Base-by-base conservation (phyloP, 306 rosid species). In the Acacia acuminata region DNA sequence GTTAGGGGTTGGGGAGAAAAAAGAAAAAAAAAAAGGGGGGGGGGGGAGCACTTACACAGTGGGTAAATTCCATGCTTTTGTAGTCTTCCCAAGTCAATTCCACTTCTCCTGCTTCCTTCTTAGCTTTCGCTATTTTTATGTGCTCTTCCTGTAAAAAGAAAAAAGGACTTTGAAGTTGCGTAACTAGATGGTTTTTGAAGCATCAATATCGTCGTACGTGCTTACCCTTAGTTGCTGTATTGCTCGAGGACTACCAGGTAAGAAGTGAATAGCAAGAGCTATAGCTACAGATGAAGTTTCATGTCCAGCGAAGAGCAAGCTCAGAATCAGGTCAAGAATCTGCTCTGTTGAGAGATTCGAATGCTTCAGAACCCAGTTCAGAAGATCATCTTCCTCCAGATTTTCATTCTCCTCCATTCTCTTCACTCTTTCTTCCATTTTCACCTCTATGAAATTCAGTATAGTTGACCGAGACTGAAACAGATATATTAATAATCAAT, bases 241-340 rank as follows among this genome's bases (percentile, higher is more conserved):
- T 22, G 99, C 92, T 70, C 30, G 73, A 73, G 96, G 98, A 67
- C 96, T 90, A 44, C 88, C 69, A 2, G 92, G 88, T 86, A 95
- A 86, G 85, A 95, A 92, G 90, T 88, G 88, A 50, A 95, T 83
- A 27, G 99, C 96, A 44, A 95, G 66, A 83, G 98, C 85, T 83
- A 93, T 92, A 82, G 99, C 82, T 3, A 95, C 91, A 0, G 97
- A 93, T 16, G 99, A 92, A 20, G 97, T 93, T 80, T 96, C 98
- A 80, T 96, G 99, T 71, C 99, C 99, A 77, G 97, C 99, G 70
- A 96, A 96, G 17, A 96, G 93, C 86, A 96, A 81, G 79, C 99
- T 93, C 15, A 96, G 64, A 50, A 96, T 78, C 90, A 96, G 88
- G 90, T 96, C 99, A 38, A 96, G 98, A 70, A 96, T 96, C 83